These are phyloP conservation scores for Comarum palustre DNA, from an alignment of 306 rosid genomes.

Conservation along the genomic window DNA sequence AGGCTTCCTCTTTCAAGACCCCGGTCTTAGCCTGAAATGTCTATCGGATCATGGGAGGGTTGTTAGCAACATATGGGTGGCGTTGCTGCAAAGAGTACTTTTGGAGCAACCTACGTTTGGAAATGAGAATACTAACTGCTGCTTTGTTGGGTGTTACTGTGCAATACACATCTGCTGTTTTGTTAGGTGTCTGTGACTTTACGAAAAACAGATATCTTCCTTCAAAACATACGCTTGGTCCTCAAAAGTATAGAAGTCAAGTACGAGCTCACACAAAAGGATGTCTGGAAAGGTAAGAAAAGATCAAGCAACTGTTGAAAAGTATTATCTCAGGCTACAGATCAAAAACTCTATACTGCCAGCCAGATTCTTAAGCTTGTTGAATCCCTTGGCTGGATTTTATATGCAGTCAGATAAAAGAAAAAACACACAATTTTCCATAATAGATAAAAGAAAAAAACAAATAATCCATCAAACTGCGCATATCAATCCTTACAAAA, in stretches of 20 bases:
- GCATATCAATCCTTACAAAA: slow-evolving; percentile 25
- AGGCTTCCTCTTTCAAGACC: no score
- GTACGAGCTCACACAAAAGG: neutral
- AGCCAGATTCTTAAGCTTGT: neutral
- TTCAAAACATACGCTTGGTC: neutral
- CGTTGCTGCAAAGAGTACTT: no score
- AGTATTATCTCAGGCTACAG: neutral
- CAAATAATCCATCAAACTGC: slow-evolving; percentile 4
- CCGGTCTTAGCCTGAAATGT: no score
- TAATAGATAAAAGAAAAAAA: slow-evolving; percentile 18
- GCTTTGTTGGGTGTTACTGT: no score
- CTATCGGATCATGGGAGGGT: no score
- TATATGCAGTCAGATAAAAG: neutral
- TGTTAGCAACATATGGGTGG: no score
- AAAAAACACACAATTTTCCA: neutral
- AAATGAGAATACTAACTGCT: no score
- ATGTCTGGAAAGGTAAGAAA: neutral
- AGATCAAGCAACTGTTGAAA: neutral
- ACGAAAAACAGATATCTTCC: no score
- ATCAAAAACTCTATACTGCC: no score
- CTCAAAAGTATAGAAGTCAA: neutral
- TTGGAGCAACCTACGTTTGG: no score
- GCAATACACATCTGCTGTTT: no score
- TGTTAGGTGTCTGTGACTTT: no score
- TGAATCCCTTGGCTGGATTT: neutral